These are phyloP conservation scores for Amaranthus palmeri DNA, from an alignment of 148 eudicot species.

Conservation along the genomic window DNA sequence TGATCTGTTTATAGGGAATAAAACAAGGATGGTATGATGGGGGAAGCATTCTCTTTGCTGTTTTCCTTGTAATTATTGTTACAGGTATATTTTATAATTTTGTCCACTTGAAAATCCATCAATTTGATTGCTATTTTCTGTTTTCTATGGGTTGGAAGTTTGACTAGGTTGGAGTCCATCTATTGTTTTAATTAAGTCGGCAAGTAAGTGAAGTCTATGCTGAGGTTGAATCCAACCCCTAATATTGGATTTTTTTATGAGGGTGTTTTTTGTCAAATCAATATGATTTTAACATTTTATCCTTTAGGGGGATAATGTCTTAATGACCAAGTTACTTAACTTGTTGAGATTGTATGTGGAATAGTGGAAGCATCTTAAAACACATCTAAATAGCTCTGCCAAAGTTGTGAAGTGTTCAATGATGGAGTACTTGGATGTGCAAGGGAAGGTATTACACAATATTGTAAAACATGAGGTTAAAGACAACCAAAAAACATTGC, in stretches of 20 bases:
- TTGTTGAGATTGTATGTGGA: not conserved
- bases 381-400: not conserved
- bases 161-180: not conserved
- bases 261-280: not conserved
- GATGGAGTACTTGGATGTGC: not conserved
- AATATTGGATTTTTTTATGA: not conserved
- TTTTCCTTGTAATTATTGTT: conserved; percentile 72
- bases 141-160: not conserved
- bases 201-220: not conserved
- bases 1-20: conserved; percentile 53
- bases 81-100: conserved; percentile 51
- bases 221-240: not conserved
- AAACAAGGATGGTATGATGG: conserved; percentile 99
- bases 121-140: not conserved
- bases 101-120: not conserved
- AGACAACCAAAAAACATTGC: too few relatives aligned
- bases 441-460: too few relatives aligned
- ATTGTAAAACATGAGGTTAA: too few relatives aligned
- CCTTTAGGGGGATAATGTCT: not conserved
- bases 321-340: not conserved
- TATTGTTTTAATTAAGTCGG: not conserved
- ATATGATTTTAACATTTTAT: not conserved
- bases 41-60: conserved; percentile 92
- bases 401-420: not conserved
- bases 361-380: not conserved